Conservation (phyloP, 2,329 filamentous ascomycete species). For the Aspergillus thermomutatus region DNA sequence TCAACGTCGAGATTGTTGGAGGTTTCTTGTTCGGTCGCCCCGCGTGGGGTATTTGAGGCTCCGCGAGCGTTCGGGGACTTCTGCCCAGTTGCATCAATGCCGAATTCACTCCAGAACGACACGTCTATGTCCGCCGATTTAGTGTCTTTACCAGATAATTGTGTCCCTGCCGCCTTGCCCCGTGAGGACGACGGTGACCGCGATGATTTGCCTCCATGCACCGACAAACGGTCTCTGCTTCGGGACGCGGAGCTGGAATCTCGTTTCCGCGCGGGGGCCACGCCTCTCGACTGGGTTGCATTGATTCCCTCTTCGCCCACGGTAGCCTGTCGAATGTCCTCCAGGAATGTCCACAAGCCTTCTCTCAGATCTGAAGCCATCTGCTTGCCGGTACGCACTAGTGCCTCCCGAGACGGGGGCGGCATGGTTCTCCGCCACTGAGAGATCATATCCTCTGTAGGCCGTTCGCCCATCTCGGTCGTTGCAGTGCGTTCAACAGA, state of each 20-base stretch:
- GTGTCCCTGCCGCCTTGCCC: constrained; percentile 26
- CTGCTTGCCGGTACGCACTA: constrained; percentile 63
- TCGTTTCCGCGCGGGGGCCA: constrained; percentile 28
- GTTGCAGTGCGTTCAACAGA: constrained; percentile 34
- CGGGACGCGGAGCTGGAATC: constrained; percentile 31
- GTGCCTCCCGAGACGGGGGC: constrained; percentile 47
- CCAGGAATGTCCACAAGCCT: constrained; percentile 89
- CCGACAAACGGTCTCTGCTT: constrained; percentile 32
- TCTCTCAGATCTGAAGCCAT: constrained; percentile 86
- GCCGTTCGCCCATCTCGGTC: constrained; percentile 16
- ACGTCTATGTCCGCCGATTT: constrained; percentile 41
- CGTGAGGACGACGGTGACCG: constrained; percentile 31
- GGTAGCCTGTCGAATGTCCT: constrained; percentile 91
- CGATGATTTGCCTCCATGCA: constrained; percentile 24
- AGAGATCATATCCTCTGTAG: constrained; percentile 35
- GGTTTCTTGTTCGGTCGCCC: constrained; percentile 36
- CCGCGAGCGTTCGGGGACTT: constrained; percentile 32
- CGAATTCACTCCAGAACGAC: constrained; percentile 52
- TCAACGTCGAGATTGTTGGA: constrained; percentile 41
- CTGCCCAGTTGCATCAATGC: constrained; percentile 46
- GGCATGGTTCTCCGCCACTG: constrained; percentile 43
- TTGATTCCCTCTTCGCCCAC: constrained; percentile 87
- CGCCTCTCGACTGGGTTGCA: constrained; percentile 45
- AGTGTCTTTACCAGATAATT: constrained; percentile 40
- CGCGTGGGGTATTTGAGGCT: constrained; percentile 30